Evolutionary conservation across 805 yeast genomes (phyloP), one percentile per base, ranked within the genome.

Genomic region (Pichia paraexigua): DNA sequence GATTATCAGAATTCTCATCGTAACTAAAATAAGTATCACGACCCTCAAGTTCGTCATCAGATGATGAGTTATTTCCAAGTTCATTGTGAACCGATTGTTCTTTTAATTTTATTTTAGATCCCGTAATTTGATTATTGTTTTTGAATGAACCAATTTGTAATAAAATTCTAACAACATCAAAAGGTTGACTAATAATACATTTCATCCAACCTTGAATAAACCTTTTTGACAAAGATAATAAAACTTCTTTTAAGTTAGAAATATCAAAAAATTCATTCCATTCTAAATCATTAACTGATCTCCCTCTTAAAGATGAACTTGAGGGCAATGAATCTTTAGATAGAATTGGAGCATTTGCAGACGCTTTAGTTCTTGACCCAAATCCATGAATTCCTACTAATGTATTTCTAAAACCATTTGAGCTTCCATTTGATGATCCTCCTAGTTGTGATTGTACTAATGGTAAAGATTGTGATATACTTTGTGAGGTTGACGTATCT

Each of bases 131-230:
- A 3, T 39, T 37, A 48, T 22, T 59, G 27, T 69, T 66, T 22
- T 64, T 63, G 62, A 85, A 83, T 32, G 76, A 78, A 4, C 95
- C 95, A 15, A 87, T 85, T 66, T 94, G 98, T 51, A 90, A 68
- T 27, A 91, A 72, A 57, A 88, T 73, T 50, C 92, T 75, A 6
- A 87, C 79, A 18, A 87, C 85, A 59, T 92, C 97, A 66, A 91
- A 83, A 2, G 99, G 98, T 67, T 94, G 97, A 20, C 87, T 78
- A 10, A 87, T 63, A 32, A 89, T 65, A 44, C 83, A 80, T 53
- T 81, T 82, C 50, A 80, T 66, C 69, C 94, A 92, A 56, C 82
- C 84, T 56, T 80, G 79, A 47, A 82, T 60, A 54, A 88, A 80
- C 44, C 85, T 80, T 63, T 76, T 72, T 24, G 81, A 66, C 53